phyloP scores from a whole-genome alignment of 129 eudicot genomes.

The Flaveria bidentis region DNA sequence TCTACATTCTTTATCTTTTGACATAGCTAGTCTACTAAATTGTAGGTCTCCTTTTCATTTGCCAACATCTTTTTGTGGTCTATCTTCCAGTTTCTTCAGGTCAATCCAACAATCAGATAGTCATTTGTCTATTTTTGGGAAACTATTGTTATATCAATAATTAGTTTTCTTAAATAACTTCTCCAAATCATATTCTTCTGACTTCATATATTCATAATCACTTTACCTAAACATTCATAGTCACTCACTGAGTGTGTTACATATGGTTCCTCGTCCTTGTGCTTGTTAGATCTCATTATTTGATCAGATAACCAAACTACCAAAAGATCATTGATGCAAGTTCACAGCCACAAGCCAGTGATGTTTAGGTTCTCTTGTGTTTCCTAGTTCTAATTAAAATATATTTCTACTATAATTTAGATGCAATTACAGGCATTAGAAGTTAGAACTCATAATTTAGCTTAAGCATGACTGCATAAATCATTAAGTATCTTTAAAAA shows the following conservation, averaged over 20 bases:
- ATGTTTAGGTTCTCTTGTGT: slow-evolving; percentile 8
- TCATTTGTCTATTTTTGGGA: background rate
- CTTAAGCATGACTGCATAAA: background rate
- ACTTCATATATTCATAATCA: slow-evolving; percentile 1
- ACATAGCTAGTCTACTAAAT: background rate
- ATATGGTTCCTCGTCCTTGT: background rate
- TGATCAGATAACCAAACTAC: background rate
- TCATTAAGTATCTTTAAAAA: background rate
- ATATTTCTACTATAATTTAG: background rate
- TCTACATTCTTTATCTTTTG: slow-evolving; percentile 6
- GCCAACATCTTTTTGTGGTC: background rate
- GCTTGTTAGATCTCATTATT: slow-evolving; percentile 6
- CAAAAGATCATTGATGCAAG: background rate
- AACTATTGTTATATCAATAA: background rate
- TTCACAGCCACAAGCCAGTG: slow-evolving; percentile 14
- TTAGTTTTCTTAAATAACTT: slow-evolving; percentile 1
- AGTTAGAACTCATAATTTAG: background rate
- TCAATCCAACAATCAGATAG: slow-evolving; percentile 4
- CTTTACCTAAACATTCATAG: background rate
- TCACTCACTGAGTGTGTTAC: background rate
- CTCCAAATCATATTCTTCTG: background rate
- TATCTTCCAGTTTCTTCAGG: slow-evolving; percentile 1
- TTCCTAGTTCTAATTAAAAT: slow-evolving; percentile 12
- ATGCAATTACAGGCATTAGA: background rate
- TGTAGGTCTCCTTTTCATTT: background rate